Percentiles rank a stretch among this genome's conserved stretches.
Evolutionary conservation across 179 eudicot genomes (phyloP).

Genomic region (Kewa caespitosa): DNA sequence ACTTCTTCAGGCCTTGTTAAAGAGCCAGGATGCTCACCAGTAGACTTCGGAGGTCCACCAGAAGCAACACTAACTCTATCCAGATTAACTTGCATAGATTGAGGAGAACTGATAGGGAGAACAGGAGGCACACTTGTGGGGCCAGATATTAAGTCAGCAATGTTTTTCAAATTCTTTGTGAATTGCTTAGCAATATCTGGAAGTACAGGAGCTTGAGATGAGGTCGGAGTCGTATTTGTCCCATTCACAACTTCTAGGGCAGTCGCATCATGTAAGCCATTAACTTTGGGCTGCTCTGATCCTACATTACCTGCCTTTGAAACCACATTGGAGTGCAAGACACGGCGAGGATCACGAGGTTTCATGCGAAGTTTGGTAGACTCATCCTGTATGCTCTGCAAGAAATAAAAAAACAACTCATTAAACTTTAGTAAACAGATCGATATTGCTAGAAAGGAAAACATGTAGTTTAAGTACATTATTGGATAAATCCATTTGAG

Average conservation of each 20-base stretch:
- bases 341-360: constrained; percentile 95
- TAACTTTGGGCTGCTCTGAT: constrained; percentile 44
- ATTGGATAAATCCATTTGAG: no score
- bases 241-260: constrained; percentile 45
- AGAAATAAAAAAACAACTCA: no score
- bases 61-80: constrained; percentile 32
- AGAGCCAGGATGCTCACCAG: constrained; percentile 33
- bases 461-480: no score
- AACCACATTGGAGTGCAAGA: constrained; percentile 45
- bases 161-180: constrained; percentile 70
- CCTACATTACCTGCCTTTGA: constrained; percentile 41
- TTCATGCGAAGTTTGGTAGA: constrained; percentile 79
- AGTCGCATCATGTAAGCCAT: constrained; percentile 24
- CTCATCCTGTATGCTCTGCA: constrained; percentile 63
- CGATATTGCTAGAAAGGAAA: no score
- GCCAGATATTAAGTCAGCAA: constrained; percentile 62
- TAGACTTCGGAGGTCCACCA: constrained; percentile 32
- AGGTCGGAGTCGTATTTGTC: constrained; percentile 31
- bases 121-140: constrained; percentile 43
- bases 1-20: constrained; percentile 47
- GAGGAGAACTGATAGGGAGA: constrained; percentile 43
- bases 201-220: constrained; percentile 34
- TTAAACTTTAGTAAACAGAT: no score
- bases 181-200: constrained; percentile 80
- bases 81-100: constrained; percentile 31